Percentiles rank a stretch among this genome's conserved stretches.
These are phyloP conservation scores for Eutrema yunnanense DNA, from an alignment of 345 rosid genomes.

Conservation along the genomic window DNA sequence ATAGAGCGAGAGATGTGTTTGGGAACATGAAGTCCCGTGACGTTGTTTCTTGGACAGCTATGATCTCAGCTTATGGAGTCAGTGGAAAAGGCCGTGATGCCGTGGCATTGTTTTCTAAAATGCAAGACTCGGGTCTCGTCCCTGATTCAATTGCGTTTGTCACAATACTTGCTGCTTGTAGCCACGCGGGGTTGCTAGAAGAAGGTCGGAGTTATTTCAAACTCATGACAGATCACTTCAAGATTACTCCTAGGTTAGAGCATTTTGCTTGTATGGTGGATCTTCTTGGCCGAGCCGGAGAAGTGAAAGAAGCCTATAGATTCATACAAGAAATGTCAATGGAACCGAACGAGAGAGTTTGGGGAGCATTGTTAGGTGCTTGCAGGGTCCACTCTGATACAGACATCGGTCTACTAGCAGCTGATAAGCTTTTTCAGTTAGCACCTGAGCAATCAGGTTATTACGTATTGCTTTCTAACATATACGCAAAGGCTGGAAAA, in stretches of 20 bases:
- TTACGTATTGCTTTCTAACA: conserved; percentile 67
- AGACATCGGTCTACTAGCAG: conserved; percentile 62
- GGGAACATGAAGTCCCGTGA: conserved; percentile 54
- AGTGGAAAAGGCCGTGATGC: conserved; percentile 56
- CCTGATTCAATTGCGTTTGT: conserved; percentile 77
- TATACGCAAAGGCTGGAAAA: conserved; percentile 71
- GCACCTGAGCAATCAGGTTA: conserved; percentile 64
- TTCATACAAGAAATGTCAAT: conserved; percentile 48
- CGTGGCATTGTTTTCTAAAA: conserved; percentile 46
- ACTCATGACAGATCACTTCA: conserved; percentile 46
- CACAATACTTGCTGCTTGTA: conserved; percentile 68
- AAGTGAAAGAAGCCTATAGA: conserved; percentile 53
- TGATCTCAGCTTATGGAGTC: conserved; percentile 72
- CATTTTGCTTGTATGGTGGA: conserved; percentile 79
- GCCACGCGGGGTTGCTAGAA: conserved; percentile 61
- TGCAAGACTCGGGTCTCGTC: conserved; percentile 48
- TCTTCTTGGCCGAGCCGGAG: conserved; percentile 62
- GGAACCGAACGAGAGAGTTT: conserved; percentile 64
- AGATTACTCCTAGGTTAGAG: conserved; percentile 51
- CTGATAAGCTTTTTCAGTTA: conserved; percentile 51
- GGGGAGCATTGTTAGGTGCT: conserved; percentile 73
- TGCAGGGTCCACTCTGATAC: conserved; percentile 48
- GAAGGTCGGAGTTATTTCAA: conserved; percentile 46
- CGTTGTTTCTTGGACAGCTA: conserved; percentile 71
- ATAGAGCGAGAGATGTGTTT: conserved; percentile 52